Evolutionary conservation across 805 yeast species (phyloP).

Genomic region (Kluyveromyces aestuarii): DNA sequence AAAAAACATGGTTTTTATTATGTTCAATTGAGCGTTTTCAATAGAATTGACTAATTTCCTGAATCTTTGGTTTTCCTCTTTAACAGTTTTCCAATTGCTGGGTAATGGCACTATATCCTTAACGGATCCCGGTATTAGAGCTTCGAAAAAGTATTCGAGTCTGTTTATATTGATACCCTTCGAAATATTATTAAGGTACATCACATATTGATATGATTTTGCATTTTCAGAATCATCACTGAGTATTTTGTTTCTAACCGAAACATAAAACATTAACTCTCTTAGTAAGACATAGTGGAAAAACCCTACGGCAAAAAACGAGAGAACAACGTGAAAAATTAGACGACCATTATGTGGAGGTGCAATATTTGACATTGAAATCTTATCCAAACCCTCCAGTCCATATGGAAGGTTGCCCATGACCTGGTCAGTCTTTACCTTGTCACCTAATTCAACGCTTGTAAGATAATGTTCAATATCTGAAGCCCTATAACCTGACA

Average conservation of each 20-base stretch:
- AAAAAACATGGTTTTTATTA: conserved; percentile 13
- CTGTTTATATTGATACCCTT: conserved; percentile 12
- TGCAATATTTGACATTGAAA: conserved; percentile 66
- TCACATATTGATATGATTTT: conserved; percentile 20
- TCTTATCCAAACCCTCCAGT: conserved; percentile 46
- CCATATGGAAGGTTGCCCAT: conserved; percentile 1
- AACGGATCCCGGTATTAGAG: conserved; percentile 45
- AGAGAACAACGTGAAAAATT: conserved; percentile 54
- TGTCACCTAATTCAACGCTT: not conserved
- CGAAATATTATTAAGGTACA: conserved; percentile 43
- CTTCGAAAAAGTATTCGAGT: conserved; percentile 16
- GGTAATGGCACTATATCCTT: conserved; percentile 31
- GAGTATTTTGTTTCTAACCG: conserved; percentile 37
- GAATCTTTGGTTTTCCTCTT: conserved; percentile 25
- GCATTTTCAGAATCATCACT: conserved; percentile 20
- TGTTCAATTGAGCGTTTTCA: conserved; percentile 33
- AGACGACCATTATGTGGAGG: conserved; percentile 39
- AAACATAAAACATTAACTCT: conserved; percentile 46
- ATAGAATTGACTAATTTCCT: conserved; percentile 23
- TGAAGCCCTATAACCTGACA: conserved; percentile 20
- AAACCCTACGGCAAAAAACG: conserved; percentile 43
- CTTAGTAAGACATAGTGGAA: conserved; percentile 46
- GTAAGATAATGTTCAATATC: not conserved
- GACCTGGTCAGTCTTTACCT: not conserved
- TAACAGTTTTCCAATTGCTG: conserved; percentile 33